phyloP scores from a whole-genome alignment of 2,329 filamentous ascomycete species.

The Cordyceps pruinosa region DNA sequence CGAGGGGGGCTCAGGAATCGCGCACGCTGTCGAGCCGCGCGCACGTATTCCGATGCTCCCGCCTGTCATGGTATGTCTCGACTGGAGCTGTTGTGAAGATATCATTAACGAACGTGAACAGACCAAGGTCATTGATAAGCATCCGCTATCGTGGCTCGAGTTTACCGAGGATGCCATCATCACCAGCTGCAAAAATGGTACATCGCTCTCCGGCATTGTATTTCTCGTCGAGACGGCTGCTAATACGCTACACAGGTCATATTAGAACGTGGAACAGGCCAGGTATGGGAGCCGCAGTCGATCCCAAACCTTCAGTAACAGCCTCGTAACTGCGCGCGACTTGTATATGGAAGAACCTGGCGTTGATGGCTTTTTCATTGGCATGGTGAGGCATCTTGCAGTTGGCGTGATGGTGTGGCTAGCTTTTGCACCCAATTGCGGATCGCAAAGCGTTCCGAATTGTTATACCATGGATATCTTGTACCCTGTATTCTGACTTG shows the following conservation, averaged over 20 bases:
- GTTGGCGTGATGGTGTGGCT: neutral
- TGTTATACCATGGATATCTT: neutral
- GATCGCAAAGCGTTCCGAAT: neutral
- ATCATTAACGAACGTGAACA: slow-evolving; percentile 28
- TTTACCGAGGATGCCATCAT: slow-evolving; percentile 92
- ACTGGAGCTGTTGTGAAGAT: neutral
- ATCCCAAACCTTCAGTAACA: neutral
- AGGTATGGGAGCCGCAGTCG: slow-evolving; percentile 10
- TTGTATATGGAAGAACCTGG: neutral
- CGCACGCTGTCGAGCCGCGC: slow-evolving; percentile 80
- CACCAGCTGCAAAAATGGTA: slow-evolving; percentile 85
- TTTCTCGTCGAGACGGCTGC: neutral
- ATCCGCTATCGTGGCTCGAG: slow-evolving; percentile 84
- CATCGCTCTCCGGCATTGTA: slow-evolving; percentile 27
- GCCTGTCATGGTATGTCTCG: slow-evolving; percentile 68
- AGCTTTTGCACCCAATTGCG: neutral
- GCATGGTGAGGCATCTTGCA: neutral
- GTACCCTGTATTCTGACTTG: neutral
- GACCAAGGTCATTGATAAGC: slow-evolving; percentile 76
- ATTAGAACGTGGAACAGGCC: slow-evolving; percentile 23
- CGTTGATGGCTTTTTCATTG: neutral
- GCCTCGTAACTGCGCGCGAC: neutral
- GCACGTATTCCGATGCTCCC: slow-evolving; percentile 78
- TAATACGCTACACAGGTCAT: slow-evolving; percentile 47
- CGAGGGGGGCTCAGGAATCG: slow-evolving; percentile 53